Evolutionary conservation across 2,329 filamentous ascomycete species (phyloP).

Genomic region (Colletotrichum gigasporum): DNA sequence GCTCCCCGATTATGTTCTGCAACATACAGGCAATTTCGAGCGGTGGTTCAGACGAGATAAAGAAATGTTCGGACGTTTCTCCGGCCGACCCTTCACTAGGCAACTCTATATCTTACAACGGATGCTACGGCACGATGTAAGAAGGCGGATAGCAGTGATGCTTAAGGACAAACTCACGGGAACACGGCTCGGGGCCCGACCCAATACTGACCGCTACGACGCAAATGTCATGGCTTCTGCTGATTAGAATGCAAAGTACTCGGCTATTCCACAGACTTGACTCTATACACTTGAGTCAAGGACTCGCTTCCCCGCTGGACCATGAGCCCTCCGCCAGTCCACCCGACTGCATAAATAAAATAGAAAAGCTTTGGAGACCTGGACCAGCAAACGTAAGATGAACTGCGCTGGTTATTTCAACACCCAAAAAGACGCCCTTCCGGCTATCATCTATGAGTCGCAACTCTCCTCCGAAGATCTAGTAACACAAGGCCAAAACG

Average conservation of each 20-base stretch:
- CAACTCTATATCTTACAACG: too few relatives aligned
- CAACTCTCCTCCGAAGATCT: conserved; percentile 7
- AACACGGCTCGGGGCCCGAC: too few relatives aligned
- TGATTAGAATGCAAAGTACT: conserved; percentile 25
- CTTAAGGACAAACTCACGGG: too few relatives aligned
- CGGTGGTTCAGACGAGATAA: neutral
- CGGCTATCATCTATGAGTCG: conserved; percentile 24
- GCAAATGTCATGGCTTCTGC: neutral
- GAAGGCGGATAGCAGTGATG: too few relatives aligned
- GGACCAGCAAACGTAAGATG: neutral
- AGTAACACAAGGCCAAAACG: conserved; percentile 31
- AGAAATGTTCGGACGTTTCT: neutral
- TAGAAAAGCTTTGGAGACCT: neutral
- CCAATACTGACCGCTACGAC: too few relatives aligned
- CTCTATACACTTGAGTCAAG: conserved; percentile 29
- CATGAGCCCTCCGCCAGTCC: neutral
- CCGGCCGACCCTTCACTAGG: too few relatives aligned
- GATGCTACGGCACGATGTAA: too few relatives aligned
- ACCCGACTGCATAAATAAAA: neutral
- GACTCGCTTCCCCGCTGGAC: neutral
- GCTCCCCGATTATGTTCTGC: neutral
- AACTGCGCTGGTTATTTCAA: neutral
- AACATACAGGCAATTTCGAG: neutral
- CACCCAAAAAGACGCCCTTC: conserved; percentile 8
- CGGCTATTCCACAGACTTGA: conserved; percentile 1